Evolutionary conservation across 1,284 basidiomycete genomes (phyloP).

Genomic region (Xanthoconium separans): DNA sequence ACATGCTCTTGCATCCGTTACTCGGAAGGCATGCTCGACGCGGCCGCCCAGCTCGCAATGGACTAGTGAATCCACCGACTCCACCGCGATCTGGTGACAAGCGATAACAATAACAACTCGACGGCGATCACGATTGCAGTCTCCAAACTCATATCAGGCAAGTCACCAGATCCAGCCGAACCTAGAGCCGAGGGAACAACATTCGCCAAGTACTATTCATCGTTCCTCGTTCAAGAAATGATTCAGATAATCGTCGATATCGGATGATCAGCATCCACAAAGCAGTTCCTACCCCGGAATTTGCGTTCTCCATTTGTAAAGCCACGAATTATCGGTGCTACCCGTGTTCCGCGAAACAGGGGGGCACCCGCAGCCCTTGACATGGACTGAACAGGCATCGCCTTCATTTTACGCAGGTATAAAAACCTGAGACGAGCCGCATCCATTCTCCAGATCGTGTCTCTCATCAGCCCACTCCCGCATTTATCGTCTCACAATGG

Average conservation of each 20-base stretch:
- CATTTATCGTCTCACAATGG: conserved; percentile 37
- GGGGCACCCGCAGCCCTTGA: conserved; percentile 4
- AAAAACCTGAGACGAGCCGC: conserved; percentile 17
- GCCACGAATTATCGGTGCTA: conserved; percentile 2
- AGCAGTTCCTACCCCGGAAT: neutral
- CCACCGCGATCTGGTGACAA: too few species aligned
- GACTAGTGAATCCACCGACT: too few species aligned
- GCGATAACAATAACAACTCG: too few species aligned
- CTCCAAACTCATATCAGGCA: too few species aligned
- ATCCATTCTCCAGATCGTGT: conserved; percentile 1
- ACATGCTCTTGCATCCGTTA: too few species aligned
- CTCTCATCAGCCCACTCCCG: conserved; percentile 8
- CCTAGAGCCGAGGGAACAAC: too few species aligned
- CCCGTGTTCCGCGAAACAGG: neutral
- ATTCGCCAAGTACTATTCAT: neutral
- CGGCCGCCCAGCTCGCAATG: too few species aligned
- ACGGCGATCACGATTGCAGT: too few species aligned
- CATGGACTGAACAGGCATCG: conserved; percentile 4
- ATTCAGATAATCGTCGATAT: conserved; percentile 25
- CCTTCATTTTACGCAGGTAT: conserved; percentile 14
- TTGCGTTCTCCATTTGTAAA: neutral
- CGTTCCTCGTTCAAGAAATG: conserved; percentile 18
- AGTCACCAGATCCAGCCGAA: too few species aligned
- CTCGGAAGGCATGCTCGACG: too few species aligned
- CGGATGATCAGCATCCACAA: conserved; percentile 5